These are phyloP conservation scores for Aristolochia contorta DNA, from an alignment of 164 flowering plant species.

Conservation along the genomic window DNA sequence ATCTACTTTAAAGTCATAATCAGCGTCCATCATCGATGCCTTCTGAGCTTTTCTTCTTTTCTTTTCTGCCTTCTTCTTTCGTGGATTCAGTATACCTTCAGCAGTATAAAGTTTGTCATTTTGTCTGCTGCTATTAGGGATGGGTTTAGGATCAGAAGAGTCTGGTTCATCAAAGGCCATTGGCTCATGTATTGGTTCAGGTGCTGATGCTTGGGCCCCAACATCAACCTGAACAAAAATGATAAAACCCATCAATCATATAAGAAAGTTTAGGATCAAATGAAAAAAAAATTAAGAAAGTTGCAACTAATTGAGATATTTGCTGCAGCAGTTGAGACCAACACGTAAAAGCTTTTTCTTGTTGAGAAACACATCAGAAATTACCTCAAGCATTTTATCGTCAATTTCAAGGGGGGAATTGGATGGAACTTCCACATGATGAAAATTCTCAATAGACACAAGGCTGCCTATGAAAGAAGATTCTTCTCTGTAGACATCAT, in stretches of 20 bases:
- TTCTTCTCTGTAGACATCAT: slow-evolving; percentile 68
- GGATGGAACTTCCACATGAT: slow-evolving; percentile 74
- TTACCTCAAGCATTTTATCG: slow-evolving; percentile 66
- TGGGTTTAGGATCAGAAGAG: slow-evolving; percentile 17
- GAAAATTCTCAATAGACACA: slow-evolving; percentile 49
- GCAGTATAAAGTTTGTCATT: slow-evolving; percentile 69
- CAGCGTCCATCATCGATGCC: slow-evolving; percentile 23
- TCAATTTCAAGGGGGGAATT: slow-evolving; percentile 60
- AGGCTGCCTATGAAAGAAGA: slow-evolving; percentile 89
- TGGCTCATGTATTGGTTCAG: slow-evolving; percentile 27
- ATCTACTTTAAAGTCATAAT: slow-evolving; percentile 84
- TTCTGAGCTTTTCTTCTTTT: slow-evolving; percentile 51
- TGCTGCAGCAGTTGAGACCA: not conserved
- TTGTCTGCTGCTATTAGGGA: slow-evolving; percentile 32
- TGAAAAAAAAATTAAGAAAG: too few relatives aligned
- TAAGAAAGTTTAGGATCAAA: too few relatives aligned
- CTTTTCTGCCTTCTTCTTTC: slow-evolving; percentile 59
- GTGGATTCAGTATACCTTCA: slow-evolving; percentile 76
- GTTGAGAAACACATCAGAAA: slow-evolving; percentile 6
- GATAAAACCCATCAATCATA: too few relatives aligned
- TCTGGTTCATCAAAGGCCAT: slow-evolving; percentile 43
- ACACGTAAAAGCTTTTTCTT: too few relatives aligned
- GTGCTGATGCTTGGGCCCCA: slow-evolving; percentile 15
- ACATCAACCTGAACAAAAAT: slow-evolving; percentile 27
- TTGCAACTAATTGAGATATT: too few relatives aligned